Conservation (phyloP, 2,329 filamentous ascomycete genomes). For the Arthroderma uncinatum region DNA sequence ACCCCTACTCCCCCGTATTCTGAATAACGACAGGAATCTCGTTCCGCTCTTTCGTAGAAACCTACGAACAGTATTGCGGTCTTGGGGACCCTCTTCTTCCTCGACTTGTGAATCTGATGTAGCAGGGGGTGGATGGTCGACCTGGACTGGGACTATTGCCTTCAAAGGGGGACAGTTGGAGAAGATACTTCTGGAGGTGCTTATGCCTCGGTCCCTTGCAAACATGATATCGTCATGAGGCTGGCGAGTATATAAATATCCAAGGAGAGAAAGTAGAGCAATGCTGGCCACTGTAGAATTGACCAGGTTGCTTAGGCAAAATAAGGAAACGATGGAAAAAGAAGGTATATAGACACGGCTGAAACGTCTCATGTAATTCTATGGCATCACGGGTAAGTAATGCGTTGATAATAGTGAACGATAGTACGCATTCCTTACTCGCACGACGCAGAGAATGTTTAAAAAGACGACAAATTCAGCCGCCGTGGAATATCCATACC, state of each 20-base stretch:
- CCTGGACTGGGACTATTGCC: neutral
- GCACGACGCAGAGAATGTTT: neutral
- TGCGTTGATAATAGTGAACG: neutral
- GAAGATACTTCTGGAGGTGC: neutral
- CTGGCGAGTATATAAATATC: conserved; percentile 7
- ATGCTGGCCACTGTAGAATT: neutral
- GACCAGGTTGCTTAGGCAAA: neutral
- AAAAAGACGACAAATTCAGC: neutral
- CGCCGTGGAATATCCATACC: neutral
- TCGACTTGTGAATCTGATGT: conserved; percentile 14
- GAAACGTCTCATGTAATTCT: neutral
- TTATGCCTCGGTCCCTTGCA: neutral
- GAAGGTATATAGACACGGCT: neutral
- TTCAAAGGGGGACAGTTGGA: neutral
- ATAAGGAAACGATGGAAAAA: neutral
- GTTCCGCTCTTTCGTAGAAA: conserved; percentile 29
- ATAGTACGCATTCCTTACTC: neutral
- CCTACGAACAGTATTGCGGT: conserved; percentile 21
- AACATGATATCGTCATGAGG: conserved; percentile 2
- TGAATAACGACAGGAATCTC: conserved; percentile 28
- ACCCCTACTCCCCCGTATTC: conserved; percentile 23
- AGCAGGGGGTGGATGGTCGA: conserved; percentile 9
- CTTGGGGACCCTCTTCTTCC: neutral
- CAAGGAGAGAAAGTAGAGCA: neutral
- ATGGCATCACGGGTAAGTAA: neutral